Conservation (phyloP, 371 early-diverging fungal species). For the Coemansia sp. region DNA sequence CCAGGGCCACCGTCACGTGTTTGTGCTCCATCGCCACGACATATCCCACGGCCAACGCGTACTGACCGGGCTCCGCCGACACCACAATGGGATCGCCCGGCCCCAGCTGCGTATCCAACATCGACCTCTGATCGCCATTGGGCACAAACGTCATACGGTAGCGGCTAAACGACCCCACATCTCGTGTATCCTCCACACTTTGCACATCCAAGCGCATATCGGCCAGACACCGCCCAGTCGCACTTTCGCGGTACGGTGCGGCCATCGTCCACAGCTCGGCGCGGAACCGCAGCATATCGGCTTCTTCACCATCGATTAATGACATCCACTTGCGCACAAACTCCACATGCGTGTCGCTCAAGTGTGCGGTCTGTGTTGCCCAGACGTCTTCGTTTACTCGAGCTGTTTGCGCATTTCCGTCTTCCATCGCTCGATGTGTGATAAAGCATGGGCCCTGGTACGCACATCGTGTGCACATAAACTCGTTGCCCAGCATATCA, state of each 20-base stretch:
- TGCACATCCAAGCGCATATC: slow-evolving; percentile 40
- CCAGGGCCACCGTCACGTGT: slow-evolving; percentile 60
- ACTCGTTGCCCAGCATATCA: slow-evolving; percentile 63
- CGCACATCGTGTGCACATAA: slow-evolving; percentile 71
- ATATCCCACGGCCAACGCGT: slow-evolving; percentile 77
- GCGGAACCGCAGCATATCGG: slow-evolving; percentile 62
- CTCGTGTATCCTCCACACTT: slow-evolving; percentile 23
- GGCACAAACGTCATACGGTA: slow-evolving; percentile 27
- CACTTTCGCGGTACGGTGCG: slow-evolving; percentile 56
- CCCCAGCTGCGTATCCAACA: slow-evolving; percentile 58
- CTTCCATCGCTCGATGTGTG: slow-evolving; percentile 58
- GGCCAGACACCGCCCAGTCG: slow-evolving; percentile 56
- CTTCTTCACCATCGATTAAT: slow-evolving; percentile 78
- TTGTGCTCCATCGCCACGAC: slow-evolving; percentile 56
- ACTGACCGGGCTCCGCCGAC: slow-evolving; percentile 71
- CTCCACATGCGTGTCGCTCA: slow-evolving; percentile 57
- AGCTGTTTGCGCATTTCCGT: slow-evolving; percentile 64
- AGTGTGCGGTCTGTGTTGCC: slow-evolving; percentile 54
- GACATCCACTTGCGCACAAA: slow-evolving; percentile 83
- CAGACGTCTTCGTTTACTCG: slow-evolving; percentile 25
- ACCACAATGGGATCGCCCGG: slow-evolving; percentile 83
- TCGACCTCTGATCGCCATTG: slow-evolving; percentile 22
- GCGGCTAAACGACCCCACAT: slow-evolving; percentile 24
- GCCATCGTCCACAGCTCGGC: slow-evolving; percentile 80
- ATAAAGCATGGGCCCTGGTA: slow-evolving; percentile 62